Evolutionary conservation across 2,329 filamentous ascomycete species (phyloP).

Genomic region (Domatiomyces catenatus): DNA sequence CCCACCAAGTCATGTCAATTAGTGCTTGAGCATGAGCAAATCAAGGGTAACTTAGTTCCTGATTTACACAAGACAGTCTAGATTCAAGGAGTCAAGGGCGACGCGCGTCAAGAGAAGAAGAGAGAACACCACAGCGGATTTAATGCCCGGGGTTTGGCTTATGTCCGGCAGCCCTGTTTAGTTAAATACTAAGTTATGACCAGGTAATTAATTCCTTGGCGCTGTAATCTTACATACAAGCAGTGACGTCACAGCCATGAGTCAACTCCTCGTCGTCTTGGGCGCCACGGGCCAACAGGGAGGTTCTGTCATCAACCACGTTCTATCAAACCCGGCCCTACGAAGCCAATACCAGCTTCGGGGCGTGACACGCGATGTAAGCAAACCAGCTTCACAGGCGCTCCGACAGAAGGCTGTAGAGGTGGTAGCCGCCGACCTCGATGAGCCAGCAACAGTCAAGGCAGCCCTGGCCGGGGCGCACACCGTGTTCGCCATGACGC

Average conservation of each 20-base stretch:
- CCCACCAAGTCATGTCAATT: too few relatives aligned
- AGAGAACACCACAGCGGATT: too few relatives aligned
- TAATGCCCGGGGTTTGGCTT: too few relatives aligned
- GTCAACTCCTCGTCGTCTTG: slow-evolving; percentile 30
- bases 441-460: slow-evolving; percentile 25
- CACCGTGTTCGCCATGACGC: slow-evolving; percentile 35
- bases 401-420: slow-evolving; percentile 22
- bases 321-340: slow-evolving; percentile 32
- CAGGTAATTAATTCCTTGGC: too few relatives aligned
- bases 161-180: too few relatives aligned
- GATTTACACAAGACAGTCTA: too few relatives aligned
- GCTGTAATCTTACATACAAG: too few relatives aligned
- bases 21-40: too few relatives aligned
- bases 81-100: too few relatives aligned
- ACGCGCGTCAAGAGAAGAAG: too few relatives aligned
- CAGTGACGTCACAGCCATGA: slow-evolving; percentile 3
- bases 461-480: slow-evolving; percentile 30
- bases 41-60: too few relatives aligned
- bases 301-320: slow-evolving; percentile 30
- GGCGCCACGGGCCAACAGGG: slow-evolving; percentile 41
- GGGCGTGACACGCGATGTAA: slow-evolving; percentile 35
- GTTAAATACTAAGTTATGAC: neutral
- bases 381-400: slow-evolving; percentile 19
- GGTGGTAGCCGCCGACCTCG: slow-evolving; percentile 26
- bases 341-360: slow-evolving; percentile 35